Evolutionary conservation across 306 rosid species (phyloP).

Genomic region (Ammopiptanthus mongolicus): DNA sequence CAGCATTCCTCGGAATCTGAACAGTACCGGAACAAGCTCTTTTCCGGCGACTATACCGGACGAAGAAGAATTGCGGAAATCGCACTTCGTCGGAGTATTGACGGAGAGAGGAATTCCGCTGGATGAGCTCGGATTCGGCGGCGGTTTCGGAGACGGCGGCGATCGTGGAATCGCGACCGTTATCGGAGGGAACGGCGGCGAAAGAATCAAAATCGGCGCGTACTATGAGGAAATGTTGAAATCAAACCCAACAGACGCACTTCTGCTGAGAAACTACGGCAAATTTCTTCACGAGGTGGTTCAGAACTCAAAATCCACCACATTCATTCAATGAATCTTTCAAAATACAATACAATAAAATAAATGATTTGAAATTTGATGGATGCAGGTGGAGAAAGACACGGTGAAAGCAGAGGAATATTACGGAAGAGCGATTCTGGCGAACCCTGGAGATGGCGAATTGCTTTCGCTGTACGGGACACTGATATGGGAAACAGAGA

Average conservation of each 20-base stretch:
- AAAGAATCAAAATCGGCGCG: slow-evolving; percentile 49
- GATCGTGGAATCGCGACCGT: background rate
- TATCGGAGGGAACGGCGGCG: slow-evolving; percentile 37
- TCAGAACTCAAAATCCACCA: background rate
- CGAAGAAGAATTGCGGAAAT: slow-evolving; percentile 20
- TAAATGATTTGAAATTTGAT: slow-evolving; percentile 4
- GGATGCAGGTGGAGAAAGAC: slow-evolving; percentile 49
- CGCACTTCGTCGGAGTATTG: background rate
- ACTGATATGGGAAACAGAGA: slow-evolving; percentile 68
- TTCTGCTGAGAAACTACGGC: slow-evolving; percentile 75
- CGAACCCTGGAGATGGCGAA: slow-evolving; percentile 72
- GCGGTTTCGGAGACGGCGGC: slow-evolving; percentile 17
- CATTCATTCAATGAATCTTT: background rate
- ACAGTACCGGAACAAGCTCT: slow-evolving; percentile 14
- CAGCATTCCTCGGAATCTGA: background rate
- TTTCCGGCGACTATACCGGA: slow-evolving; percentile 28
- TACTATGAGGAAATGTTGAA: slow-evolving; percentile 64
- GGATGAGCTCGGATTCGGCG: slow-evolving; percentile 23
- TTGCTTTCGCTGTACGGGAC: slow-evolving; percentile 63
- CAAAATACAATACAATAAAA: background rate
- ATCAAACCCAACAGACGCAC: slow-evolving; percentile 69
- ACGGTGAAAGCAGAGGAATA: slow-evolving; percentile 62
- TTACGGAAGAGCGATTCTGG: slow-evolving; percentile 75
- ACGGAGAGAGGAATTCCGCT: slow-evolving; percentile 14
- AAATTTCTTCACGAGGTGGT: slow-evolving; percentile 76